Evolutionary conservation across 2,329 filamentous ascomycete species (phyloP), one percentile per base, ranked within the genome.

Genomic region (Alternaria rosae): DNA sequence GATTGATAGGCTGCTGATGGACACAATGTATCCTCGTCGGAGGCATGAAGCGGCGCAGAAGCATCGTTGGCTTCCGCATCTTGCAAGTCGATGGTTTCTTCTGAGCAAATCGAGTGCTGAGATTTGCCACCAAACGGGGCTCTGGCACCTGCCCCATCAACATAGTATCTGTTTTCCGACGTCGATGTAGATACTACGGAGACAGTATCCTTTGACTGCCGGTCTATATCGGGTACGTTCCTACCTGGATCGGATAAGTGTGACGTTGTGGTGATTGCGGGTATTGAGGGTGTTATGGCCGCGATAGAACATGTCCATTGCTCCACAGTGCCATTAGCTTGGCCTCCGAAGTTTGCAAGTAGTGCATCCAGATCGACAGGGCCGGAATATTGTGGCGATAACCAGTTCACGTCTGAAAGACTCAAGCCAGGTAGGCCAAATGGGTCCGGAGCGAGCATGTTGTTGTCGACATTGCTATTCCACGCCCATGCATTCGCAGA

Each of bases 91-190:
- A 43, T 17, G 21, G n/a, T 44, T 25, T 28, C 25, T 50, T 26
- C 42, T 20, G 30, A 44, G 32, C 47, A 42, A n/a, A 28, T 26
- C 12, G 44, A 52, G 17, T 61, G 45, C 20, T 64, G 64, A 15
- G 42, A 44, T 50, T 45, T 61, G 11, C 64, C 64, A 48, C 60
- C 61, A 25, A 67, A 67, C 13, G 64, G 62, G 28, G 64, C 64
- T 23, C 64, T 67, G 23, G 64, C 62, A n/a, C 64, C 64, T 8
- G 58, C 17, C 8, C 64, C 62, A 43, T 67, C 64, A 21, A 67
- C 64, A 32, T 67, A 67, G 42, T 62, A 67, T 57, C 52, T 62
- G 20, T 44, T 56, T 25, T 55, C 45, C 32, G 43, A 30, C 12
- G 61, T n/a, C 23, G 45, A 53, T 15, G 55, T 30, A 28, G 71